Base-by-base conservation (phyloP, 208 protist species). In the Tritrichomonas foetus region DNA sequence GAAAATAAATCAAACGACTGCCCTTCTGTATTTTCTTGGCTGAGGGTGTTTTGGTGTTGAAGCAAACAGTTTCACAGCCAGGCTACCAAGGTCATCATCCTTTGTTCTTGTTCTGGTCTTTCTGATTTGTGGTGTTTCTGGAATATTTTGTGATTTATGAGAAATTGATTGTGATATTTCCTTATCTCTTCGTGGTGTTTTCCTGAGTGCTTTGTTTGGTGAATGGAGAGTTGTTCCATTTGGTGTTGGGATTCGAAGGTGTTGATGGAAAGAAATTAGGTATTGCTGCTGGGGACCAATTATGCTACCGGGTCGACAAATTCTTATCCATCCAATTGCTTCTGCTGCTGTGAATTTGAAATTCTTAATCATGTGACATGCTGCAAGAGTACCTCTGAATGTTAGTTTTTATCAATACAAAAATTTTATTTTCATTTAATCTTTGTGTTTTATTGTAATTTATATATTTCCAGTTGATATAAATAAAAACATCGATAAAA, bases 251-350 rank as follows among this genome's bases (percentile, higher is more conserved):
- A 72, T 3, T 13, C 3, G 25, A 72, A 72, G 20, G 25, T 72
- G 20, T 72, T 72, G 25, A n/a, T 72, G 33, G 47, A 47, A 96
- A 49, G 95, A 95, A 47, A 97, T 95, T 0, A 99, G 95, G 94
- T 97, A 99, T 94, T 97, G 95, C 94, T 99, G 98, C 95, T 99
- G 98, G 22, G 97, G 96, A 30, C 98, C 98, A 41, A 98, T 98
- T 44, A 99, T 97, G 95, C 96, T 97, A 47, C 98, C 98, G 8
- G 98, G 98, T 36, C 98, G 96, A 94, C 97, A 98, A 25, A 99
- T 94, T 33, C 98, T 96, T 61, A 98, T 94, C 97, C 97, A 99
- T 13, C 95, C 97, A 89, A 99, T 98, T 22, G 96, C 95, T 93
- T 98, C 97, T 3, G 95, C 92, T 13, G 97, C 97, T 30, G 97